Evolutionary conservation across 495 filamentous ascomycete genomes (phyloP).

Genomic region (Penicillium psychrofluorescens): DNA sequence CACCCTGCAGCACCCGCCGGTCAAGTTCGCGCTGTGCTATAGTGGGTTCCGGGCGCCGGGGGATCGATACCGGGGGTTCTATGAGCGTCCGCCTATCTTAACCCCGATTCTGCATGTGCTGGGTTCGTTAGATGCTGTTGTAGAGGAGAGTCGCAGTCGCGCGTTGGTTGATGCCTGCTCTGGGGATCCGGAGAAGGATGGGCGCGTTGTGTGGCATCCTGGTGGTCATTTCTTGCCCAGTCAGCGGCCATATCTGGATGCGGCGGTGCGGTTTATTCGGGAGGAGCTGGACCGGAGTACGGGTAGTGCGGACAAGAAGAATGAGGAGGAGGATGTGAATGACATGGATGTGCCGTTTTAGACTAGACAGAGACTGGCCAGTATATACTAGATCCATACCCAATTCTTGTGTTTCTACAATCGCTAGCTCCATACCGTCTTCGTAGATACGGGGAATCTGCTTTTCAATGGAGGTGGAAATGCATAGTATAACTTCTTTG

Average conservation of each 20-base stretch:
- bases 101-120: slow-evolving; percentile 80
- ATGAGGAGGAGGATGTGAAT: slow-evolving; percentile 45
- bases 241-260: slow-evolving; percentile 69
- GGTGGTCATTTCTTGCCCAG: slow-evolving; percentile 90
- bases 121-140: slow-evolving; percentile 81
- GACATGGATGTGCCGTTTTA: slow-evolving; percentile 66
- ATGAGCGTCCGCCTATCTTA: slow-evolving; percentile 58
- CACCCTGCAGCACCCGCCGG: slow-evolving; percentile 40
- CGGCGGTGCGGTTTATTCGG: slow-evolving; percentile 66
- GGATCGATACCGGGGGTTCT: slow-evolving; percentile 58
- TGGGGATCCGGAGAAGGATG: slow-evolving; percentile 42
- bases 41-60: slow-evolving; percentile 68
- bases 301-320: slow-evolving; percentile 28
- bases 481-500: too few species aligned
- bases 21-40: slow-evolving; percentile 78
- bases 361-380: background rate
- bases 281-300: slow-evolving; percentile 39
- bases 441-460: too few species aligned
- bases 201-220: slow-evolving; percentile 71
- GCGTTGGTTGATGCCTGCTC: slow-evolving; percentile 61
- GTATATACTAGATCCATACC: background rate
- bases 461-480: too few species aligned
- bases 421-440: background rate
- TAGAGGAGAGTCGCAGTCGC: slow-evolving; percentile 65
- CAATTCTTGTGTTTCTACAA: background rate